Evolutionary conservation across 139 green algal genomes (phyloP), one percentile per base, ranked within the genome.

Genomic region (Medakamo hakoo): DNA sequence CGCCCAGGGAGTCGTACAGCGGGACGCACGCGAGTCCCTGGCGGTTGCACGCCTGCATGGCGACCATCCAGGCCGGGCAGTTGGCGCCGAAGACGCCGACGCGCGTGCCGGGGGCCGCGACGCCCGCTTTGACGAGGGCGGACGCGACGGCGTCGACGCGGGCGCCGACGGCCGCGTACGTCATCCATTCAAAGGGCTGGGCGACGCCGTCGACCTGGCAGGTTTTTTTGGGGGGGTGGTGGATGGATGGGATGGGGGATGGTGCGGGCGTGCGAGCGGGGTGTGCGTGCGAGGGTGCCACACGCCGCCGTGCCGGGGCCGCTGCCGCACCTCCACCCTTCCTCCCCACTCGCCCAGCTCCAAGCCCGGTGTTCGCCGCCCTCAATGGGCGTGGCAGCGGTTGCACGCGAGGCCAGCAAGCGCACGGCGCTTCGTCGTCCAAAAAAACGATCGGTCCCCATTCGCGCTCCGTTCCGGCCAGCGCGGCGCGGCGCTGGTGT

Each of bases 1-100:
- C 85, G 25, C 90, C 90, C 64, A 97, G 76, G 0, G 84, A 87
- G 66, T 97, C 91, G 63, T 97, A 97, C 58, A 97, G 75, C 1
- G 91, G 91, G 40, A 97, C 91, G 40, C 3, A 4, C 2, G 14
- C 5, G 2, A 2, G 28, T 25, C 27, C 59, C 23, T 69, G 40
- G 30, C 57, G 56, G 64, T 69, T 69, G 64, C 64, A 69, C 3
- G 64, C 64, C 64, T 69, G 64, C 74, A 95, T 89, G 1, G 83
- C 70, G 18, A 91, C 73, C 89, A 95, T 95, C 88, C 87, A 95
- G 62, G 94, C 81, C 1, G 80, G 76, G 57, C 75, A 85, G 79
- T 96, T 96, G 64, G 68, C 65, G n/a, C 82, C 80, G 58, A 85
- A 92, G 1, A 94, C 68, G 30, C 86, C 86, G n/a, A 81, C 40